Evolutionary conservation across 352 stramenopile genomes (phyloP).

Genomic region (Phytophthora kernoviae): DNA sequence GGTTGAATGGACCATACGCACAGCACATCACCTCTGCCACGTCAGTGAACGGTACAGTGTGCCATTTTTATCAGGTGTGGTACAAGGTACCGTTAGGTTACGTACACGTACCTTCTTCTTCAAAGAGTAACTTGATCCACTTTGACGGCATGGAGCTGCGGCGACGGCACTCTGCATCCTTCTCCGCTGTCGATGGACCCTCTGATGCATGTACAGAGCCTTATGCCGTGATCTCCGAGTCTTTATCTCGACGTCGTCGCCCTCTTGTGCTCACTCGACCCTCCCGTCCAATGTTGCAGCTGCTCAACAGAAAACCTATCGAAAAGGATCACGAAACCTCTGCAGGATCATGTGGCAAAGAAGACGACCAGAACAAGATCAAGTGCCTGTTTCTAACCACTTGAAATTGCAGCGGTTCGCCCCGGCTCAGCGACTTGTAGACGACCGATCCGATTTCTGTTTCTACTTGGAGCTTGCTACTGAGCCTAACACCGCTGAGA

Average conservation of each 20-base stretch:
- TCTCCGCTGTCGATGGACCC: constrained; percentile 3
- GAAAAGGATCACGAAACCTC: neutral
- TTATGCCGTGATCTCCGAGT: constrained; percentile 10
- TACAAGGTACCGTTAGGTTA: neutral
- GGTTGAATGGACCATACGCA: neutral
- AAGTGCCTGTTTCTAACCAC: constrained; percentile 14
- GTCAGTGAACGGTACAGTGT: neutral
- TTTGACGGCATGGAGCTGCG: constrained; percentile 19
- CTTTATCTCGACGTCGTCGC: constrained; percentile 13
- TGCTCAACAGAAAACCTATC: constrained; percentile 20
- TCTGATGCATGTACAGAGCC: neutral
- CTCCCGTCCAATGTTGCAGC: constrained; percentile 14
- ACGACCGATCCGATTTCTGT: constrained; percentile 44
- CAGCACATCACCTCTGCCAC: constrained; percentile 2
- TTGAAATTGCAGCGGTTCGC: constrained; percentile 42
- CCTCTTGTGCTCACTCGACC: constrained; percentile 21
- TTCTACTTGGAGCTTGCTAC: constrained; percentile 37
- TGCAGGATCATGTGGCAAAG: constrained; percentile 4
- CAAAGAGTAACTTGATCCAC: neutral
- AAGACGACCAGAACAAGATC: constrained; percentile 4
- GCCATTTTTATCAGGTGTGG: neutral
- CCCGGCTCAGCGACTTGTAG: constrained; percentile 29
- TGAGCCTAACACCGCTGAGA: neutral
- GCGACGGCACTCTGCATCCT: constrained; percentile 11
- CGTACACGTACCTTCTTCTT: too few species aligned